A percentile compares a stretch with the other conserved stretches of the same genome.
phyloP scores from a whole-genome alignment of 176 grass and related monocot species.

The Secale cereale region DNA sequence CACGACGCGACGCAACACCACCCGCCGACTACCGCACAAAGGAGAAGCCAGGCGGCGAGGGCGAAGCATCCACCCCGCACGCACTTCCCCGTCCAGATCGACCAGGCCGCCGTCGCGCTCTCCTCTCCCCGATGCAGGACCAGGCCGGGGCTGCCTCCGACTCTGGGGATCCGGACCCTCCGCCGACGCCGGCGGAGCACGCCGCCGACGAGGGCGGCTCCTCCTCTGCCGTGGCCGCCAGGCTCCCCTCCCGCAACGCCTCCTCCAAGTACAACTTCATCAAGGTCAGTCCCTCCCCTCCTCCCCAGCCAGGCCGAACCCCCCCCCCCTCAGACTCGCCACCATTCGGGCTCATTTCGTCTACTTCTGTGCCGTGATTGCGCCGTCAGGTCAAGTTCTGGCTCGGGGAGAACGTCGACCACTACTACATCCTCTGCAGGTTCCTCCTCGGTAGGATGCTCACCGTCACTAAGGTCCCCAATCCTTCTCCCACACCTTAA shows the following conservation, averaged over 20 bases:
- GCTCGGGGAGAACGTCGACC: conserved; percentile 96
- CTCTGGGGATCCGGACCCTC: conserved; percentile 13
- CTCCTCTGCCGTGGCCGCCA: conserved; percentile 25
- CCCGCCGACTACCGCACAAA: background rate
- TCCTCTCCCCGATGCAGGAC: conserved; percentile 3
- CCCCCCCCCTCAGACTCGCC: background rate
- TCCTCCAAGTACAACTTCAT: conserved; percentile 99
- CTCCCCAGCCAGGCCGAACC: background rate
- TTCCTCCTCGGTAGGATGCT: conserved; percentile 97
- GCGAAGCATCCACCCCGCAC: background rate
- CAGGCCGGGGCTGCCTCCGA: conserved; percentile 12
- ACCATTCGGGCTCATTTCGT: background rate
- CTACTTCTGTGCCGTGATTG: background rate
- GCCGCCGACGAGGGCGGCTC: conserved; percentile 6
- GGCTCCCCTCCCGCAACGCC: conserved; percentile 66
- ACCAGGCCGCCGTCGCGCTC: background rate
- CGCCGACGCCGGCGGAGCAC: background rate
- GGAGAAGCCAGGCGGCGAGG: background rate
- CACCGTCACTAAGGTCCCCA: conserved; percentile 82
- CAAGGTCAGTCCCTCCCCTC: conserved; percentile 43
- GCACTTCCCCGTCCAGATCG: background rate
- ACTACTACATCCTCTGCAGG: conserved; percentile 90
- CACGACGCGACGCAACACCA: no score
- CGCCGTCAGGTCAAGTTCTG: conserved; percentile 73
- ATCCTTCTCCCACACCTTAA: background rate